Base-by-base conservation (phyloP, 169 alveolate genomes). In the Ichthyophthirius multifiliis region DNA sequence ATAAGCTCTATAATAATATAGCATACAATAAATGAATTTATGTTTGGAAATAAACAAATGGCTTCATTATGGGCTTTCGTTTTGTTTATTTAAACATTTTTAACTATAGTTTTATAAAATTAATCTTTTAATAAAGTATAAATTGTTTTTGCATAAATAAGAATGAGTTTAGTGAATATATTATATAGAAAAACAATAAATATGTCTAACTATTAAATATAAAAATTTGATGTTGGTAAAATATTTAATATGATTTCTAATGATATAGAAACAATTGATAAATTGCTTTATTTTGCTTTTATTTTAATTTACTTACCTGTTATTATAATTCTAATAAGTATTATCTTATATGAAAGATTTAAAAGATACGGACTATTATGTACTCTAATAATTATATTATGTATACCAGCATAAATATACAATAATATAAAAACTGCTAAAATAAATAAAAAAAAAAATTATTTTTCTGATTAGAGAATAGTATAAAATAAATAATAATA, bases 181-280 rank as follows among this genome's bases (percentile, higher is more conserved):
- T 39, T 55, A n/a, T 55, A 55, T 27, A 55, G 43, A 1, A 55
- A 55, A 18, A 39, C 71, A 55, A 27, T 39, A 0, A 55, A 55
- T 3, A 13, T 55, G 39, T 32, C 75, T 13, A 44, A 31, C 4
- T 64, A 27, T 31, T 30, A 41, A n/a, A 44, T 64, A 6, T 31
- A 77, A 65, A 73, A 77, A 65, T 76, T 78, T 4, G 44, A 77
- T 43, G 37, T 77, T 9, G 84, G 84, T 13, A 77, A 77, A 34
- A 30, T 77, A 1, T 15, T 77, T n/a, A 77, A 64, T 41, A 10
- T 77, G 48, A 37, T 77, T 30, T 64, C 84, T 30, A 74, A 74
- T 15, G 84, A 77, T 43, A 18, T 77, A 10, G 18, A 65, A 41
- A 64, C 75, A 31, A 9, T 34, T 9, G 75, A 64, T 9, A 12